Percentiles rank a stretch among this genome's conserved stretches.
These are phyloP conservation scores for Cladosporium sp. DNA, from an alignment of 2,329 filamentous ascomycete genomes.

Conservation along the genomic window DNA sequence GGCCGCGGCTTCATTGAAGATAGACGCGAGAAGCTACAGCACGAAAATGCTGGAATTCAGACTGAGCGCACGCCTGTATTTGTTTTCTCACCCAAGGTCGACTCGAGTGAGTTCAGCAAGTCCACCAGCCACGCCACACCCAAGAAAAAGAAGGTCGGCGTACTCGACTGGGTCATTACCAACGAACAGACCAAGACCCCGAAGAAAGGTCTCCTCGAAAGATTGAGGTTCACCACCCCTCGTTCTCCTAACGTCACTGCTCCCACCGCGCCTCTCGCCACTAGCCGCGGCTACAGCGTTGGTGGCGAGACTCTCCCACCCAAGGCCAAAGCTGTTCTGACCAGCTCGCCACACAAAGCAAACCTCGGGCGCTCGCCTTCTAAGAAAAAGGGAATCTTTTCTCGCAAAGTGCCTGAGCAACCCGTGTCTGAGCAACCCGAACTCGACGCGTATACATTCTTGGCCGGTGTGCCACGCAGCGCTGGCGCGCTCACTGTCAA, in stretches of 20 bases:
- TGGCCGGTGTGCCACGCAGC: neutral
- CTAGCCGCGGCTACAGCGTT: neutral
- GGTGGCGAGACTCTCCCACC: slow-evolving; percentile 16
- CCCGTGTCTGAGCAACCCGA: neutral
- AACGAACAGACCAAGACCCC: slow-evolving; percentile 32
- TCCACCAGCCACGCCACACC: slow-evolving; percentile 1
- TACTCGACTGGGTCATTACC: slow-evolving; percentile 13
- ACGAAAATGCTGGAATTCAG: slow-evolving; percentile 30
- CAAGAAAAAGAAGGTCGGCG: slow-evolving; percentile 12
- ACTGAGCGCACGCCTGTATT: slow-evolving; percentile 28
- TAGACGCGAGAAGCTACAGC: slow-evolving; percentile 29
- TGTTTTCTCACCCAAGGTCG: slow-evolving; percentile 23
- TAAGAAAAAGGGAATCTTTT: slow-evolving; percentile 25
- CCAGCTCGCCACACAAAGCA: slow-evolving; percentile 22
- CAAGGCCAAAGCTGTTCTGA: slow-evolving; percentile 36
- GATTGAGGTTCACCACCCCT: slow-evolving; percentile 16
- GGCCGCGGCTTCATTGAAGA: slow-evolving; percentile 38
- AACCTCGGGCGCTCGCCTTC: slow-evolving; percentile 24
- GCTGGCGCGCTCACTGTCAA: neutral
- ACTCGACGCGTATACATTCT: neutral
- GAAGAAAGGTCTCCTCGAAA: slow-evolving; percentile 38
- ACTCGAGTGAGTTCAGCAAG: slow-evolving; percentile 18
- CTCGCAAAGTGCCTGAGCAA: slow-evolving; percentile 8
- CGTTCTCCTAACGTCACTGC: neutral
- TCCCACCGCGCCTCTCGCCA: neutral